Evolutionary conservation across 441 rosid species (phyloP), one percentile per base, ranked within the genome.

Genomic region (Syzygium malaccense): DNA sequence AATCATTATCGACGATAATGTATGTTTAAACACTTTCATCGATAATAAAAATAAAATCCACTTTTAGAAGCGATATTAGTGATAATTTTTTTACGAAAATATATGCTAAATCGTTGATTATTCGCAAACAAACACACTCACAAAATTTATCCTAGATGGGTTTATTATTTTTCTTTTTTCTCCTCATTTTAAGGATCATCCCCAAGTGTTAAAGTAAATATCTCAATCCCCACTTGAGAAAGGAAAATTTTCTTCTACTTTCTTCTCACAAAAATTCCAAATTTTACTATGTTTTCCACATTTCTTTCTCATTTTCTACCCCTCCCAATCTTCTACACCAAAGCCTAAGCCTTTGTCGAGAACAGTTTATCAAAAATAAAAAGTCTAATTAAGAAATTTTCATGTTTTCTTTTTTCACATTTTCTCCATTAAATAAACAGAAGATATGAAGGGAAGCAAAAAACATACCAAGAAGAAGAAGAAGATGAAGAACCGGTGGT

Each of bases 401-500:
- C 80, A 71, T 25, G n/a, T 4, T 57, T 57, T 57, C 14, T 75
- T 41, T 23, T 25, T 37, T 20, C 51, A 41, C 26, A 41, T 75
- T 75, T 25, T 41, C n/a, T 41, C n/a, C 53, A 75, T 75, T 14
- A 25, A 75, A 75, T 75, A 71, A 71, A 71, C n/a, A 71, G 51
- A 71, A 75, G 51, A 75, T 0, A 23, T 41, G 25, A 45, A 41
- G 10, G 1, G 83, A 41, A 71, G 28, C 7, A 23, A 41, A 71
- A 75, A 75, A 23, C 53, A 13, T 41, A 45, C 19, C 49, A 55
- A 17, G 33, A 53, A 83, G 55, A 48, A 53, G 41, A 85, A 55
- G 86, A 86, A 91, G 95, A 92, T 93, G 93, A 93, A 92, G 93
- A 93, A 94, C 92, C 86, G 90, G 95, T 94, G 96, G 96, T 92